Percentiles rank a stretch among this genome's conserved stretches.
Evolutionary conservation across 441 rosid species (phyloP).

Genomic region (Omphalea diandra): DNA sequence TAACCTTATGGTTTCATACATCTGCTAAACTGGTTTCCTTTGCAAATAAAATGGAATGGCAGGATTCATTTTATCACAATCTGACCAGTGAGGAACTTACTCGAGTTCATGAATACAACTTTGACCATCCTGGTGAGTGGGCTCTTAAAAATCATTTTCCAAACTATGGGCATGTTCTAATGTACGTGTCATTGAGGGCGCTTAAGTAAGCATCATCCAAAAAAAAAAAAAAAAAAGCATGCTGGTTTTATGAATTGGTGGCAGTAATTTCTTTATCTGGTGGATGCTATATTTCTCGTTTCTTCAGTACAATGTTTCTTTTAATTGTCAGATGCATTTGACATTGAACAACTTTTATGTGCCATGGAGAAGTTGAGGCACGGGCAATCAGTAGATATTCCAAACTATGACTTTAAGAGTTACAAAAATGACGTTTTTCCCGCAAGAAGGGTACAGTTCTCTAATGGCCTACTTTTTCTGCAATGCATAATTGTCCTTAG

Average conservation of each 20-base stretch:
- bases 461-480: conserved; percentile 14
- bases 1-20: background rate
- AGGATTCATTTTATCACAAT: conserved; percentile 98
- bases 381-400: conserved; percentile 88
- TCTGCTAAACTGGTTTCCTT: background rate
- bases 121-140: conserved; percentile 98
- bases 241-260: conserved; percentile 7
- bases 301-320: conserved; percentile 22
- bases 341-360: conserved; percentile 68
- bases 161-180: conserved; percentile 2
- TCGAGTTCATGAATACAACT: conserved; percentile 91
- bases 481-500: background rate
- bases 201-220: background rate
- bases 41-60: conserved; percentile 36
- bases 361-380: conserved; percentile 89
- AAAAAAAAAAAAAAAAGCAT: background rate
- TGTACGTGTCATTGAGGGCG: conserved; percentile 3
- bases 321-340: conserved; percentile 78
- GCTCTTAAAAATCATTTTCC: conserved; percentile 23
- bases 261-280: conserved; percentile 2
- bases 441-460: conserved; percentile 74
- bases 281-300: conserved; percentile 15
- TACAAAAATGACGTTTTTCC: conserved; percentile 74
- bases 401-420: conserved; percentile 93
- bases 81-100: conserved; percentile 84